Base-by-base conservation (phyloP, 2,329 filamentous ascomycete genomes). In the Zasmidium citrigriseum region DNA sequence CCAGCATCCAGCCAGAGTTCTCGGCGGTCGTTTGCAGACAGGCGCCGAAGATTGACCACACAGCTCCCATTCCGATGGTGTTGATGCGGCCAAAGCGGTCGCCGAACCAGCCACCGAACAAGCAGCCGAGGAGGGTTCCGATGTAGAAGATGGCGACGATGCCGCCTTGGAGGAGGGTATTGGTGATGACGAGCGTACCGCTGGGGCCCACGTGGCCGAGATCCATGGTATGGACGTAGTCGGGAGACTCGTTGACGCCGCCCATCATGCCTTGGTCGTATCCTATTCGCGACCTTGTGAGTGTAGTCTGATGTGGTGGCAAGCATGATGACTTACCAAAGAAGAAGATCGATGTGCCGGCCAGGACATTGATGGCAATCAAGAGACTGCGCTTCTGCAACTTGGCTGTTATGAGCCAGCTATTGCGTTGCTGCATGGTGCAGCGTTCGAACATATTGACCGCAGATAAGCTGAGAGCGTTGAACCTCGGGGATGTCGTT, bases 1-100 rank as follows among this genome's bases (percentile, higher is more conserved):
- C 67, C 47, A 70, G 64, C 87, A 90, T 90, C 87, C 87, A 89
- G 24, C 81, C 76, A 46, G 83, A 77, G 63, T 88, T 89, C 74
- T 84, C 81, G 0, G 88, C 86, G 0, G 85, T 85, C 61, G 82
- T 83, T 71, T 91, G 88, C 61, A 91, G 71, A 16, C 77, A 74
- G 0, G 87, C 88, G 1, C 87, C 87, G 4, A 73, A 23, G 23
- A 73, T 70, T 0, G 71, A 70, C 72, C 72, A 74, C 0, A 78
- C 66, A 22, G 82, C 76, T 11, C 84, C 86, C 0, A 83, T 67
- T 1, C 81, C 86, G 66, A 89, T 89, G 0, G 86, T 85, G 67
- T 79, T 83, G 62, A 88, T 84, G 54, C 87, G 77, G 0, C 87
- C 87, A 56, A 83, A 77, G 50, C 77, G 78, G 69, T 90, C 87